Conservation (phyloP, 192 early-diverging fungal species). For the Oehlia diaphana region DNA sequence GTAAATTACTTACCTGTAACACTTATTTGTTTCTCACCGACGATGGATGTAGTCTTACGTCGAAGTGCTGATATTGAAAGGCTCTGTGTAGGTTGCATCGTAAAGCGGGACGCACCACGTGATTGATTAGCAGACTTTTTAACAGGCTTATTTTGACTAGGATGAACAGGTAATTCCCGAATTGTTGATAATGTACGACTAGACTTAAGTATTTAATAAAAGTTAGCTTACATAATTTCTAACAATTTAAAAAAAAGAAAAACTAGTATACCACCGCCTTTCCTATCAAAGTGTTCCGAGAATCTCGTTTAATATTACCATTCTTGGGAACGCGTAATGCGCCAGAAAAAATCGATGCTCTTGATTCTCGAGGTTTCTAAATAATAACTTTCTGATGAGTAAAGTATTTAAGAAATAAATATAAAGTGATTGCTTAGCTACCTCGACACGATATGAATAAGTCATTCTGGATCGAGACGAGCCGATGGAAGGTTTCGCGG, state of each 20-base stretch:
- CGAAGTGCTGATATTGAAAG: background rate
- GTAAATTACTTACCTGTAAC: background rate
- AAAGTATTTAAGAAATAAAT: background rate
- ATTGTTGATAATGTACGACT: background rate
- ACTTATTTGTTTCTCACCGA: background rate
- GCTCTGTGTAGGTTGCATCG: background rate
- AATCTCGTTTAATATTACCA: background rate
- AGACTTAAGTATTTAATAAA: background rate
- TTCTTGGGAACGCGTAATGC: background rate
- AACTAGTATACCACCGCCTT: background rate
- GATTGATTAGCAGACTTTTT: background rate
- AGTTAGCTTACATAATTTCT: background rate
- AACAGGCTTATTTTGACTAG: background rate
- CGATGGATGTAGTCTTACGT: background rate
- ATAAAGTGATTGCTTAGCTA: background rate
- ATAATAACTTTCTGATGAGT: background rate
- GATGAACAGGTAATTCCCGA: background rate
- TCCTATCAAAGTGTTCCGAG: background rate
- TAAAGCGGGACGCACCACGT: background rate
- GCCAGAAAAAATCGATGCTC: background rate
- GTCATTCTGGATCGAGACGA: background rate
- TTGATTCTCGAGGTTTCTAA: constrained; percentile 10
- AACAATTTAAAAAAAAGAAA: background rate
- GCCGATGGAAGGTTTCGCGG: background rate
- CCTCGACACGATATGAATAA: constrained; percentile 14